A percentile compares a stretch with the other conserved stretches of the same genome.
Conservation (phyloP, 345 rosid species). For the Zanthoxylum bungeanum region DNA sequence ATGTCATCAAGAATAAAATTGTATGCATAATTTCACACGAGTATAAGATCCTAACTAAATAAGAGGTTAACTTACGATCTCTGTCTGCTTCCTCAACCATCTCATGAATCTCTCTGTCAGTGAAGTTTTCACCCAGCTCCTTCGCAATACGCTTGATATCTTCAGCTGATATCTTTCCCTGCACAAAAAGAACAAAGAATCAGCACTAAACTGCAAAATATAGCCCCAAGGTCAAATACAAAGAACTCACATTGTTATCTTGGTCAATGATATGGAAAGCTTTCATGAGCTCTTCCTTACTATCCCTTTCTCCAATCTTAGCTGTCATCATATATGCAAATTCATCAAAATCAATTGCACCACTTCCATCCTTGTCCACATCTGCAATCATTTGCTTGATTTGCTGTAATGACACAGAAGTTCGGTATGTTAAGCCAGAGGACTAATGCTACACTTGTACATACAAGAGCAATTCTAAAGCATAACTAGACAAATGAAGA, state of each 20-base stretch:
- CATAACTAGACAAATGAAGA: background rate
- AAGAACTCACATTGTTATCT: conserved; percentile 60
- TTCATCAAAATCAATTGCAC: conserved; percentile 93
- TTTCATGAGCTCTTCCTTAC: conserved; percentile 82
- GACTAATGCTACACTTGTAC: background rate
- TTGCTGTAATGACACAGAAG: conserved; percentile 49
- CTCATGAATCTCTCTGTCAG: conserved; percentile 64
- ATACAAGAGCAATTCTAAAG: background rate
- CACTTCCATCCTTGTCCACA: conserved; percentile 97
- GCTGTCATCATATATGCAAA: conserved; percentile 95
- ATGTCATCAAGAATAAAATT: background rate
- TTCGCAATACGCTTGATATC: conserved; percentile 67
- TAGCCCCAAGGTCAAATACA: background rate
- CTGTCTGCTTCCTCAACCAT: conserved; percentile 87
- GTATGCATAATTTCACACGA: background rate
- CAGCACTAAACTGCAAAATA: background rate
- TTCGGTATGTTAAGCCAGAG: conserved; percentile 1
- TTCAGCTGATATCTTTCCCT: conserved; percentile 72
- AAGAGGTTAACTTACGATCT: conserved; percentile 50
- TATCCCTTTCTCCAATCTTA: conserved; percentile 93
- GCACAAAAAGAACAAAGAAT: background rate
- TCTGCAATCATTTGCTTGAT: conserved; percentile 95
- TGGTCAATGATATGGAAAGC: conserved; percentile 83
- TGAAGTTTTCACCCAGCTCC: conserved; percentile 75
- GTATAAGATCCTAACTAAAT: background rate